These are phyloP conservation scores for Paracorniculantispora psalliotae DNA, from an alignment of 2,329 filamentous ascomycete species.

Conservation along the genomic window DNA sequence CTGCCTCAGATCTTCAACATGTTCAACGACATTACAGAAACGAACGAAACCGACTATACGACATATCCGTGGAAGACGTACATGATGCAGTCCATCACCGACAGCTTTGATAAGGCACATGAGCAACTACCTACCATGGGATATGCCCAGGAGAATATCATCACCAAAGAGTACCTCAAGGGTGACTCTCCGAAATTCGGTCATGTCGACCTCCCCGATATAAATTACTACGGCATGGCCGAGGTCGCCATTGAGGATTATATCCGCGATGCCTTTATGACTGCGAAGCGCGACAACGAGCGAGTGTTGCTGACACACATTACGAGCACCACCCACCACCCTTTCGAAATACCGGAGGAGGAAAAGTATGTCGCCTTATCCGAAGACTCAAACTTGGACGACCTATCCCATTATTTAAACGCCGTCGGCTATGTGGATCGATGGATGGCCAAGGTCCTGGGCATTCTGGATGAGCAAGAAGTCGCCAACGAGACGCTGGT, in stretches of 20 bases:
- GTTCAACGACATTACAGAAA: constrained; percentile 24
- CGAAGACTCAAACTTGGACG: constrained; percentile 22
- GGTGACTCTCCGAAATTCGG: constrained; percentile 25
- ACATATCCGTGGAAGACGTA: constrained; percentile 27
- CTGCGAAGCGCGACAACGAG: constrained; percentile 25
- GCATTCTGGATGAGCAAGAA: constrained; percentile 25
- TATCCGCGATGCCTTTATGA: constrained; percentile 26
- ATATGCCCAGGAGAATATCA: constrained; percentile 23
- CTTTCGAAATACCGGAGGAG: constrained; percentile 24
- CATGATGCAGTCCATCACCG: constrained; percentile 29
- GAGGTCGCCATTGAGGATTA: constrained; percentile 29
- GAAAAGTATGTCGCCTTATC: constrained; percentile 23
- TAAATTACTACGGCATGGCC: constrained; percentile 31
- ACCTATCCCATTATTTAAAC: constrained; percentile 31
- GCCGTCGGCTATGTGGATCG: constrained; percentile 27
- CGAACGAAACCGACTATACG: constrained; percentile 18
- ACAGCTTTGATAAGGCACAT: constrained; percentile 30
- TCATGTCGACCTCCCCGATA: constrained; percentile 24
- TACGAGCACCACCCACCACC: constrained; percentile 32
- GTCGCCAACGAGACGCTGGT: constrained; percentile 30
- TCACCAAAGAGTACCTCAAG: constrained; percentile 26
- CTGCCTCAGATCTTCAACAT: constrained; percentile 34
- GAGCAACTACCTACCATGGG: constrained; percentile 27
- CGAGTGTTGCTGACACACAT: constrained; percentile 31
- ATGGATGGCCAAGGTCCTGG: constrained; percentile 28